Base-by-base conservation (phyloP, 192 early-diverging fungal genomes). In the Phlyctochytrium planicorne region DNA sequence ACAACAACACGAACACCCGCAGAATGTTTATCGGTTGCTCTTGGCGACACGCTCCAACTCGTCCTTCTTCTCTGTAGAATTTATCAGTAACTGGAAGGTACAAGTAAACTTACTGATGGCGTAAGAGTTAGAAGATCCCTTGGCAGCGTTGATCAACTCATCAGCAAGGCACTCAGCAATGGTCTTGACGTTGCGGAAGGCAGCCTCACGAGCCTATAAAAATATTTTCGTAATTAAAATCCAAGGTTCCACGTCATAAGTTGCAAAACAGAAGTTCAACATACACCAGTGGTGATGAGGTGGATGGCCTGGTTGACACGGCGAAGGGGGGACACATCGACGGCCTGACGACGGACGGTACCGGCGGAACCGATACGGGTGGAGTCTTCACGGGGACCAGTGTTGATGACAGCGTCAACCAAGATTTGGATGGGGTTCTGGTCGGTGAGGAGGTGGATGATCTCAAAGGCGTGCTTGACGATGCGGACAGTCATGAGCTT, bases 181-280 rank as follows among this genome's bases (percentile, higher is more conserved):
- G 78, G 95, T 96, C 92, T 98, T 98, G 85, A 94, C 88, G 91
- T 98, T 98, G 78, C 94, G 92, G 94, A 97, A 98, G 66, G 95
- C 88, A 79, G 95, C 93, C 85, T 96, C 95, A 80, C 96, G 92
- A 73, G 95, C 90, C 87, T 90, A 72, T 30, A 56, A 74, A 72
- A 12, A 53, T 62, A 70, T n/a, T n/a, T n/a, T n/a, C n/a, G n/a
- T n/a, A 61, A 72, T 17, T 59, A 10, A 24, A 23, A 14, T 3
- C 32, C 12, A 60, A 63, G 23, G 33, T 34, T 70, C 27, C 24
- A 23, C 30, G 12, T 27, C 34, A 32, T 12, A 12, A 68, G 23
- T n/a, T 14, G 40, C 40, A 23, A 24, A 47, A 2, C n/a, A 61
- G 62, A n/a, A n/a, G n/a, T n/a, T 53, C 52, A 24, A 88, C 82